phyloP scores from a whole-genome alignment of 768 basidiomycete species.

The Pleurotus platypus region DNA sequence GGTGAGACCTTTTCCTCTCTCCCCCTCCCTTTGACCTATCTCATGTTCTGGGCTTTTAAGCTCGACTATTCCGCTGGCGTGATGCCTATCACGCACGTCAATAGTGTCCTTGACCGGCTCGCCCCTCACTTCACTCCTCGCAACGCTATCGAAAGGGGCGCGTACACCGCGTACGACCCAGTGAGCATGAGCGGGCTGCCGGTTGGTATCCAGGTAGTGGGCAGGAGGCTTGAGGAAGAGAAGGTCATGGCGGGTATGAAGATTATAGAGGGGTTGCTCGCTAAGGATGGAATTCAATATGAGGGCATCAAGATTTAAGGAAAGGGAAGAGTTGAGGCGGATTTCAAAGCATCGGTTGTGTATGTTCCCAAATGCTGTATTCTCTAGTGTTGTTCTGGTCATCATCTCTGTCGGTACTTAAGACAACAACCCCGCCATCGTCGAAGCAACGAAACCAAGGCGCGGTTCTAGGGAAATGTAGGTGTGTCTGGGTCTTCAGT shows the following conservation, averaged over 20 bases:
- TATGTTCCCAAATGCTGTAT: neutral
- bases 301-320: constrained; percentile 11
- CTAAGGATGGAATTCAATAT: constrained; percentile 22
- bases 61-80: constrained; percentile 54
- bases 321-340: neutral
- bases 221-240: constrained; percentile 59
- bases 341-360: too few species aligned
- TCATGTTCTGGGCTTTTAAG: constrained; percentile 15
- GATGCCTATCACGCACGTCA: constrained; percentile 54
- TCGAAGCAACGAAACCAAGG: too few species aligned
- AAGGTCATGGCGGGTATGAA: constrained; percentile 60
- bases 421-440: too few species aligned
- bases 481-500: too few species aligned
- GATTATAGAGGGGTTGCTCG: constrained; percentile 37
- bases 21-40: neutral
- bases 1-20: constrained; percentile 25
- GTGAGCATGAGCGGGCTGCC: constrained; percentile 55
- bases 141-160: constrained; percentile 40
- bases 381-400: too few species aligned
- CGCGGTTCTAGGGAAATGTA: too few species aligned
- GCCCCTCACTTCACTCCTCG: constrained; percentile 28
- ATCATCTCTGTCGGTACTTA: too few species aligned
- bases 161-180: constrained; percentile 49
- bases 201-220: constrained; percentile 58
- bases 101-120: constrained; percentile 38